Percentiles rank a stretch among this genome's conserved stretches.
Evolutionary conservation across 352 stramenopile species (phyloP).

Genomic region (Phytophthora pinifolia): DNA sequence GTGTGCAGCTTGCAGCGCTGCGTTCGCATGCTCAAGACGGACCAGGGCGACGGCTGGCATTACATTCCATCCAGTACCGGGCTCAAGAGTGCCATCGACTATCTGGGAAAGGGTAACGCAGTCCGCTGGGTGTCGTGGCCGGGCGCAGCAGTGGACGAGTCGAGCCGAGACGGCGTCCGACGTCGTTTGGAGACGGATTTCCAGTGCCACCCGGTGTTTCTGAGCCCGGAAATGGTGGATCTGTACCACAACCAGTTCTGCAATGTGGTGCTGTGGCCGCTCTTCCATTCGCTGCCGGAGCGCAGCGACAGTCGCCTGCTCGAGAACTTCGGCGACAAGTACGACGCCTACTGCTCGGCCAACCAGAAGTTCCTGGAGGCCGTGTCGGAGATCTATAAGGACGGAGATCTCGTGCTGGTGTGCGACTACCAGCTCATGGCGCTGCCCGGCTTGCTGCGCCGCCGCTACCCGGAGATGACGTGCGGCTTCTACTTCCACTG

Average conservation of each 20-base stretch:
- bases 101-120: slow-evolving; percentile 72
- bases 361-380: slow-evolving; percentile 88
- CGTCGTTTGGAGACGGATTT: slow-evolving; percentile 80
- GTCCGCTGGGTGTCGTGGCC: slow-evolving; percentile 92
- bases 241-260: slow-evolving; percentile 91
- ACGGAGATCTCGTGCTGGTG: slow-evolving; percentile 86
- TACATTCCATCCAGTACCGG: slow-evolving; percentile 66
- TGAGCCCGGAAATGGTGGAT: slow-evolving; percentile 74
- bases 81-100: slow-evolving; percentile 77
- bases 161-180: slow-evolving; percentile 73
- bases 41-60: slow-evolving; percentile 72
- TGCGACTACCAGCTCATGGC: slow-evolving; percentile 92
- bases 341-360: slow-evolving; percentile 84
- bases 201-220: slow-evolving; percentile 85
- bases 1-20: slow-evolving; percentile 69
- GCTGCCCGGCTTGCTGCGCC: slow-evolving; percentile 70
- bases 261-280: slow-evolving; percentile 89
- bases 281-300: slow-evolving; percentile 90
- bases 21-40: slow-evolving; percentile 75
- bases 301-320: slow-evolving; percentile 67
- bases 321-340: slow-evolving; percentile 87
- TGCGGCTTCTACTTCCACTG: slow-evolving; percentile 91
- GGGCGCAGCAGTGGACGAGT: slow-evolving; percentile 75
- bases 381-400: slow-evolving; percentile 80
- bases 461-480: slow-evolving; percentile 74